Evolutionary conservation across 495 filamentous ascomycete species (phyloP), one percentile per base, ranked within the genome.

Genomic region (Daldinia grandis): DNA sequence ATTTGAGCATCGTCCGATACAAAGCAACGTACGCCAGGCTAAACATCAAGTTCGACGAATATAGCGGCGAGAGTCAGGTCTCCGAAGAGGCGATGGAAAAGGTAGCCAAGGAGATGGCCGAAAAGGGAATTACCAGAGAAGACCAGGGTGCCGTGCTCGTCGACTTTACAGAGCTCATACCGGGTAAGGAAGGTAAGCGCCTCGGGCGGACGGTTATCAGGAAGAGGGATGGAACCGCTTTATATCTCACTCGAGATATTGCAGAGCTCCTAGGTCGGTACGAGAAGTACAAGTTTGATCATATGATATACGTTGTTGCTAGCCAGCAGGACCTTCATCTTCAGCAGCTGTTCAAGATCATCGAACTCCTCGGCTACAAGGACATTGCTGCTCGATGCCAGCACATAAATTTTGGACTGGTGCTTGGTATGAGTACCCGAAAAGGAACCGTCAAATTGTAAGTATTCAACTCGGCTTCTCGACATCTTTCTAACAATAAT

Each of bases 51-150:
- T 99, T 94, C 73, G 94, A 98, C 76, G 90, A 93, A 58, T 99
- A 99, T 83, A 92, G 91, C 35, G 95, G 95, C 35, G 95, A 99
- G 80, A 95, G 92, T n/a, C 92, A 96, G 76, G 91, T 99, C 57
- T 87, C 88, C 62, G 87, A 90, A 69, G 92, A 92, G 75, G 88
- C 88, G 68, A 97, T 99, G 93, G 87, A 89, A 42, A 81, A 81
- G 59, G 83, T 87, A 15, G 90, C 88, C 30, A 76, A 81, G 57
- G 78, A 84, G 69, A 88, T 98, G 86, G 84, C 87, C 75, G 87
- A 92, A 60, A 88, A 87, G 69, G 87, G 88, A 12, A 86, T 97
- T 30, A 89, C 90, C 0, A 89, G 94, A 78, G 87, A 92, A 74
- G 94, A 93, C 33, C 88, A 98, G 33, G 95, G 95, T 40, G 95